A percentile compares a stretch with the other conserved stretches of the same genome.
These are phyloP conservation scores for Kluyveromyces sp. DNA, from an alignment of 1,139 yeast species.

Conservation along the genomic window DNA sequence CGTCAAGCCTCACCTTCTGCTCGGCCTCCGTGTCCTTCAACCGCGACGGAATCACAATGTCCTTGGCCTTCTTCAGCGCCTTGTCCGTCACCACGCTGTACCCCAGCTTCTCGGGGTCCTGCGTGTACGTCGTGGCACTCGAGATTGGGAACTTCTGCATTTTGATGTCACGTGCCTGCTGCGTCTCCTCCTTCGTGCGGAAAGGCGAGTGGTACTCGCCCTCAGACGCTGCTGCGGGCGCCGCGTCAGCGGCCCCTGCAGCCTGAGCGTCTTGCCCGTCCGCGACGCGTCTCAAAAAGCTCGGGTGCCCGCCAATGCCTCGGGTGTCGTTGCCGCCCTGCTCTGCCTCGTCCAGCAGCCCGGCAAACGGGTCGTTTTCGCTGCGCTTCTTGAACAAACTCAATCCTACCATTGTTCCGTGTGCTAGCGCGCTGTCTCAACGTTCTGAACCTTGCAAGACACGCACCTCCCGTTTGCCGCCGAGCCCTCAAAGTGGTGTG, in stretches of 20 bases:
- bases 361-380: constrained; percentile 15
- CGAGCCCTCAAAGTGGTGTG: background rate
- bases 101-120: constrained; percentile 20
- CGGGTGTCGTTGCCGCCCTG: no score
- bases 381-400: constrained; percentile 3
- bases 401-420: background rate
- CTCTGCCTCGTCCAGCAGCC: constrained; percentile 8
- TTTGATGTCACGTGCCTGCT: constrained; percentile 19
- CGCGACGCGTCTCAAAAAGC: background rate
- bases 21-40: constrained; percentile 23
- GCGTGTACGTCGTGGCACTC: constrained; percentile 21
- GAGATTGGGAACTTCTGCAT: constrained; percentile 22
- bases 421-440: background rate
- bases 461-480: no score
- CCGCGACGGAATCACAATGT: constrained; percentile 24
- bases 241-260: background rate
- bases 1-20: constrained; percentile 19
- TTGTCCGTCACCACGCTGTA: constrained; percentile 17
- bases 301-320: background rate
- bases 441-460: no score
- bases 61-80: constrained; percentile 21
- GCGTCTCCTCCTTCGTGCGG: constrained; percentile 15
- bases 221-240: constrained; percentile 1
- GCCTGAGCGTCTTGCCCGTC: background rate
- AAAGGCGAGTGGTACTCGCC: constrained; percentile 21